phyloP scores from a whole-genome alignment of 2,329 filamentous ascomycete species.

The Sclerotinia nivalis region DNA sequence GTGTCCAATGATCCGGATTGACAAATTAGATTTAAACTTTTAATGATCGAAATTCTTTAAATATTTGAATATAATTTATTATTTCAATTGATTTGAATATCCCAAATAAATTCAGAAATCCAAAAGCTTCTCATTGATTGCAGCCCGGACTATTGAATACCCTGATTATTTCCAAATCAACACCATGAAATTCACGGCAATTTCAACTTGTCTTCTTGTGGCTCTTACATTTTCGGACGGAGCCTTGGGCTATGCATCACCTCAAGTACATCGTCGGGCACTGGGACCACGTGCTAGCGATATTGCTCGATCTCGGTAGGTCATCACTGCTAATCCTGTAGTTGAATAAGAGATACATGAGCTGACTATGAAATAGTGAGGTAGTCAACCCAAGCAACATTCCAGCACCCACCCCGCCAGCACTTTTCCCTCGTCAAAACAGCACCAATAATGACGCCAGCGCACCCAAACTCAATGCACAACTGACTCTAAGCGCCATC shows the following conservation, averaged over 20 bases:
- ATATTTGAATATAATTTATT: too few relatives aligned
- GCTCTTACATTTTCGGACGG: neutral
- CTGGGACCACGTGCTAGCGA: neutral
- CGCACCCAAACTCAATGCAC: neutral
- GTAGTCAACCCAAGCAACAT: neutral
- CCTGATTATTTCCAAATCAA: neutral
- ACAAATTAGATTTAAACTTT: too few relatives aligned
- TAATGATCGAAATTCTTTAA: too few relatives aligned
- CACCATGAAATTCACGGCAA: slow-evolving; percentile 11
- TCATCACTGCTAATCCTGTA: too few relatives aligned
- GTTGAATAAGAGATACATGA: neutral
- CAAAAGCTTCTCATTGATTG: too few relatives aligned
- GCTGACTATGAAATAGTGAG: neutral
- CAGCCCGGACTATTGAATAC: too few relatives aligned
- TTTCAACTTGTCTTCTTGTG: neutral
- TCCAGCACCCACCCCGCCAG: neutral
- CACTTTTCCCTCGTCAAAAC: slow-evolving; percentile 2
- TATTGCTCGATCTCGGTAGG: neutral
- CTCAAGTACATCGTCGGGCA: slow-evolving; percentile 1
- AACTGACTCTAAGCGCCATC: slow-evolving; percentile 3
- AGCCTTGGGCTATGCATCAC: neutral
- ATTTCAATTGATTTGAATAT: too few relatives aligned
- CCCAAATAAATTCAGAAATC: too few relatives aligned
- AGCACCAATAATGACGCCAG: neutral
- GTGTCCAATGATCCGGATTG: too few relatives aligned